Percentiles rank a stretch among this genome's conserved stretches.
Conservation (phyloP, 495 filamentous ascomycete genomes). For the Emericellopsis terricola region DNA sequence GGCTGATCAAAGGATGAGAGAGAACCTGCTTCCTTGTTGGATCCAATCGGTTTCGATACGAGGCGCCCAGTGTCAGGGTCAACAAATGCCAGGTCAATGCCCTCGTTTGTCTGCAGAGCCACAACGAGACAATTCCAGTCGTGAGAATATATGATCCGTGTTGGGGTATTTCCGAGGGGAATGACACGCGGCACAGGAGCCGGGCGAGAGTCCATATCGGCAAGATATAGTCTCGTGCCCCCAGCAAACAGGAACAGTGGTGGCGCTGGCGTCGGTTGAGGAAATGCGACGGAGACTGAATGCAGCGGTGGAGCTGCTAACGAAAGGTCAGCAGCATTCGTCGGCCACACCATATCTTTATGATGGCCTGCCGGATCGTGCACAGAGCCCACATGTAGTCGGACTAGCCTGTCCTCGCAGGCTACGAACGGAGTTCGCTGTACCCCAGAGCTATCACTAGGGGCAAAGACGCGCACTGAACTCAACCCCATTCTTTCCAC, state of each 20-base stretch:
- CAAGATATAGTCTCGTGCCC: conserved; percentile 28
- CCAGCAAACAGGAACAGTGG: conserved; percentile 18
- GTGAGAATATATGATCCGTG: conserved; percentile 33
- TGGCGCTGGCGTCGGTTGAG: conserved; percentile 8
- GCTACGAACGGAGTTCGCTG: too few relatives aligned
- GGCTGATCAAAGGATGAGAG: conserved; percentile 22
- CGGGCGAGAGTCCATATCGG: conserved; percentile 24
- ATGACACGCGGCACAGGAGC: conserved; percentile 35
- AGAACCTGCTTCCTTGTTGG: conserved; percentile 13
- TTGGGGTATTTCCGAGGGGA: conserved; percentile 27
- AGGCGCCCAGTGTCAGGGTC: conserved; percentile 27
- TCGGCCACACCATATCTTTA: conserved; percentile 19
- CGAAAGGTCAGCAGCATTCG: conserved; percentile 15
- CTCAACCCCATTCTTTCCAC: conserved; percentile 12
- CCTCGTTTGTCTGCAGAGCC: conserved; percentile 20
- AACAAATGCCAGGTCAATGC: conserved; percentile 24
- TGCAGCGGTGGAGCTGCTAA: conserved; percentile 12
- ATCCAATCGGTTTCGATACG: conserved; percentile 19
- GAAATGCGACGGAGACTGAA: conserved; percentile 11
- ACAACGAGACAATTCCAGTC: conserved; percentile 31
- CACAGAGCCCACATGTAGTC: conserved; percentile 3
- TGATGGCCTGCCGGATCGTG: background rate
- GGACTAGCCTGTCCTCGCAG: conserved; percentile 12
- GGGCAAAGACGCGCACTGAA: conserved; percentile 7
- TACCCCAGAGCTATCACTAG: too few relatives aligned